Percentiles rank a stretch among this genome's conserved stretches.
Conservation (phyloP, 2,329 filamentous ascomycete species). For the Sclerotiophoma versabilis region DNA sequence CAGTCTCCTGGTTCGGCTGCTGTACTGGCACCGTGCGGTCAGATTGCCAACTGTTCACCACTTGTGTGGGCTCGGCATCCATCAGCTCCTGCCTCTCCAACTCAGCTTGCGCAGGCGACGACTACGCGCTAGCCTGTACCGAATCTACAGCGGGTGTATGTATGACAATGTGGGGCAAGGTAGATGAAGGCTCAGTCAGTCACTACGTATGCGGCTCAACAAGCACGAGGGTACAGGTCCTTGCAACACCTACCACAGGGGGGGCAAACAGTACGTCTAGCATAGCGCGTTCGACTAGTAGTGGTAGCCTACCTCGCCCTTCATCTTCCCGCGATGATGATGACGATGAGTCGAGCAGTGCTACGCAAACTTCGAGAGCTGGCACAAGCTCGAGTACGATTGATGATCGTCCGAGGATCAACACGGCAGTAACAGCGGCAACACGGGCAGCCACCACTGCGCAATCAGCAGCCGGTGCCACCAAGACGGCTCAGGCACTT, state of each 20-base stretch:
- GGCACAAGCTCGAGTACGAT: not conserved
- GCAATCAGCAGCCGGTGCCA: conserved; percentile 6
- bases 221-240: conserved; percentile 11
- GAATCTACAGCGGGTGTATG: conserved; percentile 17
- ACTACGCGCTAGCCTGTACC: conserved; percentile 16
- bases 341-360: not conserved
- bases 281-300: not conserved
- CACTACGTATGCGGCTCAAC: conserved; percentile 23
- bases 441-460: not conserved
- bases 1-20: conserved; percentile 28
- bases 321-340: not conserved
- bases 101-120: conserved; percentile 19
- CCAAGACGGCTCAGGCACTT: conserved; percentile 7
- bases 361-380: not conserved
- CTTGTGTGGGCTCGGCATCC: conserved; percentile 21
- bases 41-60: conserved; percentile 19
- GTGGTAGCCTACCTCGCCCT: not conserved
- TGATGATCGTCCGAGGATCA: not conserved
- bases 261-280: not conserved
- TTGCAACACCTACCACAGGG: conserved; percentile 9
- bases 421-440: not conserved
- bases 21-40: conserved; percentile 16
- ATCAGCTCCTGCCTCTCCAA: conserved; percentile 16
- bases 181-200: conserved; percentile 8
- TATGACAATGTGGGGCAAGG: conserved; percentile 16